phyloP scores from a whole-genome alignment of 805 yeast genomes.

The Hanseniaspora hatyaiensis region DNA sequence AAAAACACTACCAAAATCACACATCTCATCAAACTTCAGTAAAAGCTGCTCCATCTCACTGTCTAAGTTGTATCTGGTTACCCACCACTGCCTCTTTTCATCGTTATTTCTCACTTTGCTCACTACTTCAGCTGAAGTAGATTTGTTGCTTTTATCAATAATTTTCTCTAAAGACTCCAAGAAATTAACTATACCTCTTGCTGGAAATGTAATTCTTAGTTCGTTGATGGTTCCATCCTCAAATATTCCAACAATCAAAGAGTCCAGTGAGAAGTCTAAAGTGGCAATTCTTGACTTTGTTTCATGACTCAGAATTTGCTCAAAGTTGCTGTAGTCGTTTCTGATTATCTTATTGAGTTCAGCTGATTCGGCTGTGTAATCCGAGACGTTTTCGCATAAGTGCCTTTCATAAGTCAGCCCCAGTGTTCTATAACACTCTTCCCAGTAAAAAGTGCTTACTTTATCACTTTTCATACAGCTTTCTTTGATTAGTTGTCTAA shows the following conservation, averaged over 20 bases:
- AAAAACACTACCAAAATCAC: slow-evolving; percentile 71
- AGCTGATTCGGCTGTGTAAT: background rate
- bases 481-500: background rate
- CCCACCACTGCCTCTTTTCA: slow-evolving; percentile 72
- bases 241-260: background rate
- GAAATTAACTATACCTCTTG: slow-evolving; percentile 26
- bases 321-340: background rate
- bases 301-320: background rate
- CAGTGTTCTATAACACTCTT: slow-evolving; percentile 14
- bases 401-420: slow-evolving; percentile 13
- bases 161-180: slow-evolving; percentile 39
- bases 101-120: slow-evolving; percentile 42
- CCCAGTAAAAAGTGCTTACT: slow-evolving; percentile 5
- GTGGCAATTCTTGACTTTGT: background rate
- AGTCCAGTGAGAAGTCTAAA: background rate
- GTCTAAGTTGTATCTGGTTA: slow-evolving; percentile 51
- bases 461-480: background rate
- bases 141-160: slow-evolving; percentile 47
- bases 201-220: background rate
- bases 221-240: background rate
- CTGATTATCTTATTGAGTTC: background rate
- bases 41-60: slow-evolving; percentile 42
- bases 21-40: slow-evolving; percentile 43
- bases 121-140: slow-evolving; percentile 47
- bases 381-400: slow-evolving; percentile 5